Evolutionary conservation across 2,329 filamentous ascomycete genomes (phyloP), one percentile per base, ranked within the genome.

Genomic region (Teratosphaeria zuluensis): DNA sequence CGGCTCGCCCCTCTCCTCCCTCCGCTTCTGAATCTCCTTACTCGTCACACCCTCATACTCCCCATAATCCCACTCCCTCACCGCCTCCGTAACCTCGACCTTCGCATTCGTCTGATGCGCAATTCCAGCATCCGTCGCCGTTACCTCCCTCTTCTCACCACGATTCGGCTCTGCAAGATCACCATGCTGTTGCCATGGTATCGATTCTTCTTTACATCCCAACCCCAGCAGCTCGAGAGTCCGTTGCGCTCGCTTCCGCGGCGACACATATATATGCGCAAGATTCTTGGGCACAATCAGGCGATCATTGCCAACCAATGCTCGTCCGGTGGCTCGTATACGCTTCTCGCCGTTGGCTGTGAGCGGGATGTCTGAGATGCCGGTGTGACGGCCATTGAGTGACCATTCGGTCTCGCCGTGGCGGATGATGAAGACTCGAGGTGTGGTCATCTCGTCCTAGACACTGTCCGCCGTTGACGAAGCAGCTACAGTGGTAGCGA

Each of bases 401-500:
- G 91, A 96, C 92, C 92, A 97, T 78, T 96, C 90, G 4, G 92
- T 97, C 78, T 96, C 92, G 76, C 92, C 92, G 71, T 96, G 92
- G 67, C 92, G 89, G 67, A 80, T 73, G 62, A 80, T 77, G 73
- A 80, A 80, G 69, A 80, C 76, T 55, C 78, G 72, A 5, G 78
- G 77, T 28, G 76, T 76, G 12, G 75, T 75, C 75, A 70, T 69
- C 30, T 30, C 56, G 24, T 21, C 42, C n/a, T 21, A 7, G 1
- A 11, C 16, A 9, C 42, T 21, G 42, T 48, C 4, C 35, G n/a
- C 19, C 14, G n/a, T 19, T 9, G 42, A 8, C 8, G n/a, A 48
- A 48, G 42, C n/a, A 46, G n/a, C n/a, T 4, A 24, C n/a, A 24
- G n/a, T 48, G 42, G n/a, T 6, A 48, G 16, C 16, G 8, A 14